A percentile compares a stretch with the other conserved stretches of the same genome.
phyloP scores from a whole-genome alignment of 495 filamentous ascomycete genomes.

The Physcia stellaris region DNA sequence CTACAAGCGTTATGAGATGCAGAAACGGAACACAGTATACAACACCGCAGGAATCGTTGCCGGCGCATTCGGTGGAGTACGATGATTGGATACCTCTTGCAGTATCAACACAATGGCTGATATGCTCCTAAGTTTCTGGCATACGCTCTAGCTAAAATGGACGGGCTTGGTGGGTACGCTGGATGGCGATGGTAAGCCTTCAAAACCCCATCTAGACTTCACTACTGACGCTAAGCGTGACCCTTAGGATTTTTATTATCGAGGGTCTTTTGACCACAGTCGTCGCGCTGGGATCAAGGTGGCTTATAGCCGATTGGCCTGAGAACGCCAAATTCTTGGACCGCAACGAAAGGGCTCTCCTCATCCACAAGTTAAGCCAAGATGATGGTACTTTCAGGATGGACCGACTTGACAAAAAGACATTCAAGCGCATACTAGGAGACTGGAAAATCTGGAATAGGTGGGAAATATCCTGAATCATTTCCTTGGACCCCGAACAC shows the following conservation, averaged over 20 bases:
- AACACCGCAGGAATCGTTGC: slow-evolving; percentile 43
- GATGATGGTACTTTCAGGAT: slow-evolving; percentile 33
- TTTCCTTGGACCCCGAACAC: neutral
- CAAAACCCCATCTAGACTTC: too few species aligned
- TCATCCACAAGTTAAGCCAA: slow-evolving; percentile 27
- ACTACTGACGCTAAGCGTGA: too few species aligned
- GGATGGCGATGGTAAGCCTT: slow-evolving; percentile 47
- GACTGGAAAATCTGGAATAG: slow-evolving; percentile 46
- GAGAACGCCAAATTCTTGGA: slow-evolving; percentile 35
- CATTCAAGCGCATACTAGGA: slow-evolving; percentile 30
- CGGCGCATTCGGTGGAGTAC: slow-evolving; percentile 45
- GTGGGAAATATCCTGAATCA: slow-evolving; percentile 8
- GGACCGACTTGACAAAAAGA: slow-evolving; percentile 33
- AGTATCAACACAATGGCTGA: slow-evolving; percentile 2
- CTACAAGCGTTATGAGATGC: slow-evolving; percentile 49
- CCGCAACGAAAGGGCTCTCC: slow-evolving; percentile 28
- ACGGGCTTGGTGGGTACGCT: slow-evolving; percentile 31
- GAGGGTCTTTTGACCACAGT: slow-evolving; percentile 40
- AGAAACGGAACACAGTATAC: slow-evolving; percentile 42
- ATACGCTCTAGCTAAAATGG: slow-evolving; percentile 41
- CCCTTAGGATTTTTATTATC: slow-evolving; percentile 61
- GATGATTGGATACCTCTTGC: slow-evolving; percentile 1
- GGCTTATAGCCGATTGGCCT: slow-evolving; percentile 45
- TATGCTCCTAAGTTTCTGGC: slow-evolving; percentile 52
- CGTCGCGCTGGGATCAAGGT: slow-evolving; percentile 31